phyloP scores from a whole-genome alignment of 2,329 filamentous ascomycete species.

The Phialophora verrucosa region DNA sequence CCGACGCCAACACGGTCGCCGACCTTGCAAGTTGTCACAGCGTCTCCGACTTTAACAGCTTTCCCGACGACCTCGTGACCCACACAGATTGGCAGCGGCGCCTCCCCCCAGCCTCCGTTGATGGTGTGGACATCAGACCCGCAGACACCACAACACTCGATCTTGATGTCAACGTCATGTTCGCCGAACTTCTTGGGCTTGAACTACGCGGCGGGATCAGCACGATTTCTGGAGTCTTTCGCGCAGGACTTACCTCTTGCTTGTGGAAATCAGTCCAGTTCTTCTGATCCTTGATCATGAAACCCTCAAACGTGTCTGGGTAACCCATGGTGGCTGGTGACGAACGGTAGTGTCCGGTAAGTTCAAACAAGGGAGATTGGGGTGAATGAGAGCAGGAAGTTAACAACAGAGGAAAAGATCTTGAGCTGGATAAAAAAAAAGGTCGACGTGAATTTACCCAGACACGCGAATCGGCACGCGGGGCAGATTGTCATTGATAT shows the following conservation, averaged over 20 bases:
- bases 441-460: conserved; percentile 20
- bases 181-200: conserved; percentile 85
- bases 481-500: conserved; percentile 9
- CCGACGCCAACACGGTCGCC: conserved; percentile 73
- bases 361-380: not conserved
- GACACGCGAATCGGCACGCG: conserved; percentile 13
- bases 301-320: conserved; percentile 53
- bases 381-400: not conserved
- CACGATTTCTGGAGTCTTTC: not conserved
- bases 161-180: conserved; percentile 85
- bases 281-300: conserved; percentile 67
- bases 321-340: conserved; percentile 48
- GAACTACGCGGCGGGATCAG: conserved; percentile 59
- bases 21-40: conserved; percentile 65
- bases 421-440: not conserved
- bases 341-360: not conserved
- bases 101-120: conserved; percentile 62
- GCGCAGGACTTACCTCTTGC: conserved; percentile 53
- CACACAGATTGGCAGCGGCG: conserved; percentile 59
- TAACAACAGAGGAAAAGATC: not conserved
- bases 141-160: conserved; percentile 79
- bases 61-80: conserved; percentile 72
- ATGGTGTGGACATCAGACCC: conserved; percentile 75
- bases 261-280: conserved; percentile 66
- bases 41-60: conserved; percentile 69